Percentiles rank a stretch among this genome's conserved stretches.
phyloP scores from a whole-genome alignment of 768 basidiomycete genomes.

The Boletus fagicola region DNA sequence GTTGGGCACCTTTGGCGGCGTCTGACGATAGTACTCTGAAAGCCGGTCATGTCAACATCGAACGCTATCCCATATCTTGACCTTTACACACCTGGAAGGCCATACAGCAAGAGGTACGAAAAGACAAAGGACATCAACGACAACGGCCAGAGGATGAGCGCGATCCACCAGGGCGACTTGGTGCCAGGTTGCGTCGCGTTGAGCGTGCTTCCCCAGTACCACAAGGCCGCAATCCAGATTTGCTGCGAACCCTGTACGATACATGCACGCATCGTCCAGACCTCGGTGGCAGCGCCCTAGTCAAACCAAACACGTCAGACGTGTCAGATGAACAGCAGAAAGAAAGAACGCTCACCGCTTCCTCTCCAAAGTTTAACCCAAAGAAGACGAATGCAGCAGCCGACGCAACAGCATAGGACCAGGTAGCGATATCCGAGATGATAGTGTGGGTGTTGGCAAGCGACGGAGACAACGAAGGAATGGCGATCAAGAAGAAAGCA shows the following conservation, averaged over 20 bases:
- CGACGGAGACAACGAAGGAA: conserved; percentile 69
- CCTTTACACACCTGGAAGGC: conserved; percentile 67
- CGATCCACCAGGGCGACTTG: conserved; percentile 82
- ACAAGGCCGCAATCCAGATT: conserved; percentile 91
- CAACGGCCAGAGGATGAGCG: conserved; percentile 78
- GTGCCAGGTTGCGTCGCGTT: conserved; percentile 52
- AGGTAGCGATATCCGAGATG: conserved; percentile 77
- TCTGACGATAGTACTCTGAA: conserved; percentile 84
- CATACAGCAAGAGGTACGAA: conserved; percentile 80
- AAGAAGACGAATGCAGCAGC: conserved; percentile 93
- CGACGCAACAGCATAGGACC: conserved; percentile 91
- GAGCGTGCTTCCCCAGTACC: conserved; percentile 92
- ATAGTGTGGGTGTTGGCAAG: conserved; percentile 62
- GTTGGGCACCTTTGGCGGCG: conserved; percentile 91
- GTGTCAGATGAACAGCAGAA: not conserved
- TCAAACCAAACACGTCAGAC: conserved; percentile 6
- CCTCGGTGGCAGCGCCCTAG: conserved; percentile 92
- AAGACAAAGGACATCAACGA: conserved; percentile 73
- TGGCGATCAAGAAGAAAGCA: conserved; percentile 88
- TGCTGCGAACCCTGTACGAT: conserved; percentile 94
- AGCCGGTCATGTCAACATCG: conserved; percentile 3
- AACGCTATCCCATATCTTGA: not conserved
- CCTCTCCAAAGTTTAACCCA: conserved; percentile 95
- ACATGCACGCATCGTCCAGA: conserved; percentile 90
- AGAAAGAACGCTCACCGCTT: conserved; percentile 60